Percentiles rank a stretch among this genome's conserved stretches.
These are phyloP conservation scores for Colletotrichum tropicale DNA, from an alignment of 2,329 filamentous ascomycete genomes.

Conservation along the genomic window DNA sequence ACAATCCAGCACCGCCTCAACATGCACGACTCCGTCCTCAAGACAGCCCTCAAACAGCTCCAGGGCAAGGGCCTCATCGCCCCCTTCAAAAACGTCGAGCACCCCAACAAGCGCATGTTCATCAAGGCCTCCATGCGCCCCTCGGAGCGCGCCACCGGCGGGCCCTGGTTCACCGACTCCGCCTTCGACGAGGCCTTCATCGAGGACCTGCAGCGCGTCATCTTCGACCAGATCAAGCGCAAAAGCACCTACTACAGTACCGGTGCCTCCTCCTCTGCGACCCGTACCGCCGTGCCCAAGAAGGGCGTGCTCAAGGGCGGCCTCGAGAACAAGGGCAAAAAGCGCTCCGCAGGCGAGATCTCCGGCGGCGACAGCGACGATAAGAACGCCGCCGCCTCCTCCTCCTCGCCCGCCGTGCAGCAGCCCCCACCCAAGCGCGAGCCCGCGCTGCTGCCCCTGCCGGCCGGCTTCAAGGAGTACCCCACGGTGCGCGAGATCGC, in stretches of 20 bases:
- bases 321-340: constrained; percentile 49
- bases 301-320: constrained; percentile 60
- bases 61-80: constrained; percentile 84
- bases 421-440: constrained; percentile 29
- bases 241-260: constrained; percentile 71
- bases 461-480: constrained; percentile 76
- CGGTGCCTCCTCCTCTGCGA: constrained; percentile 28
- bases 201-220: constrained; percentile 72
- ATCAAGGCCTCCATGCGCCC: constrained; percentile 87
- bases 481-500: constrained; percentile 83
- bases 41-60: constrained; percentile 82
- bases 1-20: constrained; percentile 80
- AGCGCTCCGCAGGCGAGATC: constrained; percentile 55
- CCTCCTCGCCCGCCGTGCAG: constrained; percentile 29
- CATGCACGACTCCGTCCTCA: constrained; percentile 83
- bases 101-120: constrained; percentile 92
- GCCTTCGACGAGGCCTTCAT: constrained; percentile 91
- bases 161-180: constrained; percentile 92
- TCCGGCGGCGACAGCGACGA: constrained; percentile 36
- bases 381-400: constrained; percentile 9
- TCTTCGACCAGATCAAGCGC: constrained; percentile 75
- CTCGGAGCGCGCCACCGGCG: constrained; percentile 88
- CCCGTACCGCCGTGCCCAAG: constrained; percentile 53
- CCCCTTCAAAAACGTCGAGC: constrained; percentile 89
- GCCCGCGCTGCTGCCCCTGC: constrained; percentile 55